These are phyloP conservation scores for Daedalea quercina DNA, from an alignment of 768 basidiomycete genomes.

Conservation along the genomic window DNA sequence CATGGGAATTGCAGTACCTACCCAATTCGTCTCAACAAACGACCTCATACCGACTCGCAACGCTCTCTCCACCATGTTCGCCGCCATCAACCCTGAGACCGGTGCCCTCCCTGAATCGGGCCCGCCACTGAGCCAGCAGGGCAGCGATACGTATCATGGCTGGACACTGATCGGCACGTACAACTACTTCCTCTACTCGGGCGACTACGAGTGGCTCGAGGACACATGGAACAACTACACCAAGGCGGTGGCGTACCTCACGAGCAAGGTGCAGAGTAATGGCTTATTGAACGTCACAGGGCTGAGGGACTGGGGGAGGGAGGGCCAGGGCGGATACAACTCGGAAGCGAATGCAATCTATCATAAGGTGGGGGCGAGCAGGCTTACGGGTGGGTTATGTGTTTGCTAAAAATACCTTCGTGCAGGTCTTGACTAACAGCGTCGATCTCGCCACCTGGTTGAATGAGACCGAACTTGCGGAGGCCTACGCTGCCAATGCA, in stretches of 20 bases:
- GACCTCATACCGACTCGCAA: constrained; percentile 50
- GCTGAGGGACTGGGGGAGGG: constrained; percentile 49
- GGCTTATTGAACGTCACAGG: constrained; percentile 54
- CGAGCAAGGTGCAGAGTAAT: constrained; percentile 40
- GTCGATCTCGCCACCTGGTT: constrained; percentile 37
- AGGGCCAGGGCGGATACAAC: constrained; percentile 50
- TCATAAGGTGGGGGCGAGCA: constrained; percentile 37
- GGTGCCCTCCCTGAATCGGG: constrained; percentile 52
- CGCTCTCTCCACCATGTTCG: constrained; percentile 53
- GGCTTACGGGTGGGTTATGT: no score
- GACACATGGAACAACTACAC: constrained; percentile 50
- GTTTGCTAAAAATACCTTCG: neutral
- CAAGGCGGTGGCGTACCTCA: constrained; percentile 46
- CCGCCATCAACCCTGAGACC: constrained; percentile 42
- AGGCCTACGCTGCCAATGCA: constrained; percentile 38
- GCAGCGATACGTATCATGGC: constrained; percentile 46
- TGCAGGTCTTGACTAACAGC: constrained; percentile 42
- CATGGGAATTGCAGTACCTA: constrained; percentile 57
- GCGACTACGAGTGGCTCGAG: constrained; percentile 45
- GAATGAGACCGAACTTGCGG: constrained; percentile 27
- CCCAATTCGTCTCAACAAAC: constrained; percentile 55
- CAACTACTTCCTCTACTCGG: constrained; percentile 52
- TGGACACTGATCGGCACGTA: constrained; percentile 56
- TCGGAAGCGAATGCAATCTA: constrained; percentile 50
- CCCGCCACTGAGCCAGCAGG: constrained; percentile 37